Percentiles rank a stretch among this genome's conserved stretches.
phyloP scores from a whole-genome alignment of 495 filamentous ascomycete species.

The Durotheca rogersii region DNA sequence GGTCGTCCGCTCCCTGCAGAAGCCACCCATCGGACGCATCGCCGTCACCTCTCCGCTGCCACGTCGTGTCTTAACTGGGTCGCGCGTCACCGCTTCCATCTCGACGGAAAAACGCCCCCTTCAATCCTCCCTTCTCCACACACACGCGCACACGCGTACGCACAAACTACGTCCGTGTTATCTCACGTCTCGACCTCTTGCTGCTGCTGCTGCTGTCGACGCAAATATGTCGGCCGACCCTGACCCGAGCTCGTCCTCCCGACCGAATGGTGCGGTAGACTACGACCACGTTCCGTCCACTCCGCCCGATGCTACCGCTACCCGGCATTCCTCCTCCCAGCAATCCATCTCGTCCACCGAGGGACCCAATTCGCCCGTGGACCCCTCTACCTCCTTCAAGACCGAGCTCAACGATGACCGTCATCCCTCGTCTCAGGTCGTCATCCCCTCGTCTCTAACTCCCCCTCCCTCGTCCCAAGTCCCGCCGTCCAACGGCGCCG shows the following conservation, averaged over 20 bases:
- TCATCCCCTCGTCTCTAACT: constrained; percentile 60
- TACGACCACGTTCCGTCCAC: constrained; percentile 44
- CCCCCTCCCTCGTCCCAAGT: constrained; percentile 75
- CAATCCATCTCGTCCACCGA: constrained; percentile 49
- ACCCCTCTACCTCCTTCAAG: constrained; percentile 38
- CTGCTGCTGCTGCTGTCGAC: too few species aligned
- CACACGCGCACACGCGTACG: too few species aligned
- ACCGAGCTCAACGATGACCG: constrained; percentile 45
- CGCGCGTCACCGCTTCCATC: not conserved
- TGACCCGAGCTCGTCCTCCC: constrained; percentile 22
- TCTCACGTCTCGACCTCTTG: not conserved
- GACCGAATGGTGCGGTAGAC: constrained; percentile 31
- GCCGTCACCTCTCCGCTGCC: not conserved
- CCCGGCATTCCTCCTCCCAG: constrained; percentile 38
- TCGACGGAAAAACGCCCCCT: not conserved
- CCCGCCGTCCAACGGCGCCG: constrained; percentile 39
- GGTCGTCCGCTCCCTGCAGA: constrained; percentile 2
- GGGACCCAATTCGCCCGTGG: constrained; percentile 43
- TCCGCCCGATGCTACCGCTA: constrained; percentile 38
- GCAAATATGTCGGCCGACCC: constrained; percentile 29
- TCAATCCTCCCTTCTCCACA: not conserved
- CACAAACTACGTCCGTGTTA: not conserved
- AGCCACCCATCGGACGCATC: not conserved
- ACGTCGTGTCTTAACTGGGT: constrained; percentile 8
- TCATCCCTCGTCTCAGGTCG: constrained; percentile 34